Conservation (phyloP, 345 rosid species). For the Camelina neglecta region DNA sequence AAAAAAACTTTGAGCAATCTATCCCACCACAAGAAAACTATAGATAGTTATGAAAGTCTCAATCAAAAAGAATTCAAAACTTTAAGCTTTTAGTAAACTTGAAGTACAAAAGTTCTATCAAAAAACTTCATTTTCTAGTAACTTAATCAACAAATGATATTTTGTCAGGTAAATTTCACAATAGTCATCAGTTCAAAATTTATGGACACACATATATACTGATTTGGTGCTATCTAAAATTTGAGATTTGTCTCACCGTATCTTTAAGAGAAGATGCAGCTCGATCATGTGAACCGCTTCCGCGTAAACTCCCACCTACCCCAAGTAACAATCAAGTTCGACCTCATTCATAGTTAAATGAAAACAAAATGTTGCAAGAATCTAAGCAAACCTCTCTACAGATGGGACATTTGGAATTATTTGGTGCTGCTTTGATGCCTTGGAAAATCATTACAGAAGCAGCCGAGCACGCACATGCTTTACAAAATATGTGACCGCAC, state of each 20-base stretch:
- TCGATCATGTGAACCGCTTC: conserved; percentile 80
- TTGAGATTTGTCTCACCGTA: conserved; percentile 50
- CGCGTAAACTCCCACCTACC: conserved; percentile 72
- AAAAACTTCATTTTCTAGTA: not conserved
- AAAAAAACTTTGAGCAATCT: not conserved
- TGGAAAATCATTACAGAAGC: conserved; percentile 76
- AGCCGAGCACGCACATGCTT: conserved; percentile 87
- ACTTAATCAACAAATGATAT: not conserved
- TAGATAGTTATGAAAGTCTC: not conserved
- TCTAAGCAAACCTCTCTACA: conserved; percentile 81
- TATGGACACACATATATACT: conserved; percentile 15
- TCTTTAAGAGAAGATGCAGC: conserved; percentile 70
- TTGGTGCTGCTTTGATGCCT: conserved; percentile 70
- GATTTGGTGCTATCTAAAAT: conserved; percentile 8
- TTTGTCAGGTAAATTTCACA: not conserved
- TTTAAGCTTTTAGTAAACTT: not conserved
- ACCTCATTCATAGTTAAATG: not conserved
- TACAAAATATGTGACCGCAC: conserved; percentile 95
- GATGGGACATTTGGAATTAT: conserved; percentile 75
- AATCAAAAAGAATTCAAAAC: not conserved
- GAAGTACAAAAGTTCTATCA: not conserved
- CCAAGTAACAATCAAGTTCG: not conserved
- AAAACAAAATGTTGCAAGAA: conserved; percentile 22
- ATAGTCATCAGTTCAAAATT: not conserved
- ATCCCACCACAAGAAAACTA: not conserved